These are phyloP conservation scores for Licmophora abbreviata DNA, from an alignment of 108 stramenopile genomes.

Conservation along the genomic window DNA sequence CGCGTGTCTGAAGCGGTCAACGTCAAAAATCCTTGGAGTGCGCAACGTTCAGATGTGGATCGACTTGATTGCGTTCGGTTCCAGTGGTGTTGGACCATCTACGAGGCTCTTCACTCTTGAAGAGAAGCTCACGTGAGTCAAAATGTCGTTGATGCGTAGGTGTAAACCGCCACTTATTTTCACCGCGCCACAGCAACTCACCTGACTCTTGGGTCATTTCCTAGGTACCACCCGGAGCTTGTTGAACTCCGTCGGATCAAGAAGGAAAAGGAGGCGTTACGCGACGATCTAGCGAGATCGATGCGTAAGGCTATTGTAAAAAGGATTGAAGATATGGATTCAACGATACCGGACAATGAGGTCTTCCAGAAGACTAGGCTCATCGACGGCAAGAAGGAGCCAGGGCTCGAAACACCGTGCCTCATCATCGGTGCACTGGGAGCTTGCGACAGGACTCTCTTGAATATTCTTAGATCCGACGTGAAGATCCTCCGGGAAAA, in stretches of 20 bases:
- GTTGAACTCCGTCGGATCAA: conserved; percentile 11
- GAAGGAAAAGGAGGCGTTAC: too few relatives aligned
- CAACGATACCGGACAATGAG: too few relatives aligned
- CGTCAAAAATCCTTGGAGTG: conserved; percentile 6
- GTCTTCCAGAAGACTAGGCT: too few relatives aligned
- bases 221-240: conserved; percentile 19
- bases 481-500: too few relatives aligned
- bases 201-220: background rate
- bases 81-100: conserved; percentile 21
- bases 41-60: conserved; percentile 26
- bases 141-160: background rate
- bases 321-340: too few relatives aligned
- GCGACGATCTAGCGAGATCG: too few relatives aligned
- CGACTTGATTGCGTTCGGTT: conserved; percentile 27
- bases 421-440: too few relatives aligned
- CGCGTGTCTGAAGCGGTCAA: conserved; percentile 5
- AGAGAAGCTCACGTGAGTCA: conserved; percentile 25
- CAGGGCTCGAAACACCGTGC: too few relatives aligned
- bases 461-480: too few relatives aligned
- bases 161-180: background rate
- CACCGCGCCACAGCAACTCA: background rate
- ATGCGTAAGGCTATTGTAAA: too few relatives aligned
- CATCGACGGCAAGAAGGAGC: too few relatives aligned
- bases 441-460: too few relatives aligned
- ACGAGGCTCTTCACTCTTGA: conserved; percentile 29